These are phyloP conservation scores for Gossypium bickii DNA, from an alignment of 345 rosid species.

Conservation along the genomic window DNA sequence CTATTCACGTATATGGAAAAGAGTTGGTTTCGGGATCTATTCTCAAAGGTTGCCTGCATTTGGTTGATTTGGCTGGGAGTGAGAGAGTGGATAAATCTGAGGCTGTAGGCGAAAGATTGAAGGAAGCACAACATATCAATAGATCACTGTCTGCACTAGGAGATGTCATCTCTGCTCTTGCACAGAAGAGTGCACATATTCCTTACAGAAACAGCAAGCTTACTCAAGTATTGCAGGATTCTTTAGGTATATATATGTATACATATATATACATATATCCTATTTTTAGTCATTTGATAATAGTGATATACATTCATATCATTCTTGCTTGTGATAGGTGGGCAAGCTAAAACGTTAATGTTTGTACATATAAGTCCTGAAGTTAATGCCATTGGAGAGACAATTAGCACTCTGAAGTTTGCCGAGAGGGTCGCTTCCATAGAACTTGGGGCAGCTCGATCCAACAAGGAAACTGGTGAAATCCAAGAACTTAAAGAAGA, in stretches of 20 bases:
- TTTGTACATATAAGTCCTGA: conserved; percentile 94
- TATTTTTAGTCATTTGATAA: not conserved
- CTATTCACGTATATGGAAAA: conserved; percentile 89
- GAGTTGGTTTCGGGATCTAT: conserved; percentile 79
- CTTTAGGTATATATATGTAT: conserved; percentile 51
- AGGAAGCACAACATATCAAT: conserved; percentile 96
- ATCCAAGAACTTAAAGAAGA: conserved; percentile 86
- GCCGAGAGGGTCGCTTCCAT: conserved; percentile 94
- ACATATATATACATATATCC: not conserved
- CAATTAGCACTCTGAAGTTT: conserved; percentile 91
- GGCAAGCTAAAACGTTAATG: conserved; percentile 96
- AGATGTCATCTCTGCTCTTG: conserved; percentile 93
- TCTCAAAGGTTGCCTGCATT: conserved; percentile 82
- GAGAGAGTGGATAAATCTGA: conserved; percentile 97
- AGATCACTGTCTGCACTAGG: conserved; percentile 92
- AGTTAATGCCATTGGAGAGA: conserved; percentile 75
- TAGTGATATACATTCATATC: not conserved
- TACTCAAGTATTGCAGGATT: conserved; percentile 90
- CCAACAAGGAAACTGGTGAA: conserved; percentile 93
- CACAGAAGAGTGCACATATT: conserved; percentile 86
- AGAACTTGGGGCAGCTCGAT: conserved; percentile 90
- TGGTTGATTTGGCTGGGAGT: conserved; percentile 98
- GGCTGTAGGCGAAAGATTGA: conserved; percentile 92
- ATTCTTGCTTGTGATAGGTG: conserved; percentile 44
- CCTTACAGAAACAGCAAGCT: conserved; percentile 97